Conservation (phyloP, 495 filamentous ascomycete genomes). For the Penicillium verhagenii region DNA sequence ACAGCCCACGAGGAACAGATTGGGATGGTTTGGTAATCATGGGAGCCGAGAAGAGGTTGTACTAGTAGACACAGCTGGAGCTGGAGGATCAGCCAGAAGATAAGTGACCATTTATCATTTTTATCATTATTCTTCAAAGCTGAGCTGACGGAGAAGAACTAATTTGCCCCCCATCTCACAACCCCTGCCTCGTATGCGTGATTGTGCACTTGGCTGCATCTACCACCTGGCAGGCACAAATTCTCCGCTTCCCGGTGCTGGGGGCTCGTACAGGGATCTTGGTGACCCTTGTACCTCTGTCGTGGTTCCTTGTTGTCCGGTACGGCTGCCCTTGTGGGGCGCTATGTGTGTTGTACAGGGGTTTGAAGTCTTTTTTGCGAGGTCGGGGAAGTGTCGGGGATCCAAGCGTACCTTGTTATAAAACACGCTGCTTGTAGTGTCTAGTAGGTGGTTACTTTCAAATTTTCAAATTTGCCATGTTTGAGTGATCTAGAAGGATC, state of each 20-base stretch:
- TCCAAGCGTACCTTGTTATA: background rate
- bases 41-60: no score
- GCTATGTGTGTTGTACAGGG: background rate
- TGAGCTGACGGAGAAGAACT: background rate
- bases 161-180: background rate
- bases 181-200: background rate
- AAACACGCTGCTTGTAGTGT: no score
- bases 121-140: no score
- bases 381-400: background rate
- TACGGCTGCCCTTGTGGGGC: background rate
- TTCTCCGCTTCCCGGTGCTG: conserved; percentile 11
- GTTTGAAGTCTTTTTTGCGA: background rate
- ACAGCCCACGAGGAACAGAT: background rate
- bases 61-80: no score
- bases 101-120: background rate
- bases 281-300: no score
- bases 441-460: no score
- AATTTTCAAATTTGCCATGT: no score
- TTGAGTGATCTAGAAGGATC: no score
- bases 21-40: no score
- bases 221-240: conserved; percentile 4
- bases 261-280: background rate
- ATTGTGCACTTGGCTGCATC: background rate
- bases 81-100: background rate
- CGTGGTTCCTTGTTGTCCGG: background rate